Conservation (phyloP, 345 rosid species). For the Populus euphratica region DNA sequence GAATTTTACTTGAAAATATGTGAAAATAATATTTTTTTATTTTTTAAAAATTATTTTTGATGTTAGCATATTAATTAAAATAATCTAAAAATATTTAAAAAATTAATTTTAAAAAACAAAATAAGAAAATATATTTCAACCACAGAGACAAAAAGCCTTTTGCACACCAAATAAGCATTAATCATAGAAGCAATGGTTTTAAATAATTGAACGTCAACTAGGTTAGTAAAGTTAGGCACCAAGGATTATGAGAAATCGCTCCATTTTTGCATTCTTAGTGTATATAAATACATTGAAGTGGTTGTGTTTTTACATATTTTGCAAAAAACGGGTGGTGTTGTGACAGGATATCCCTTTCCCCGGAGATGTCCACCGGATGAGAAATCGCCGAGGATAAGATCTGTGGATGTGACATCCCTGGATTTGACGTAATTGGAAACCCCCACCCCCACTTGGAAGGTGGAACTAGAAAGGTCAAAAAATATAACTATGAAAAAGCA, state of each 20-base stretch:
- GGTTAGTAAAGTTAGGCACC: constrained; percentile 20
- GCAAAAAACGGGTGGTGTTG: constrained; percentile 13
- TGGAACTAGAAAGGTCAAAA: constrained; percentile 6
- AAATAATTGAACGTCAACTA: constrained; percentile 19
- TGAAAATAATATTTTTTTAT: too few species aligned
- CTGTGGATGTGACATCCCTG: constrained; percentile 45
- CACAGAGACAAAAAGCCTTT: too few species aligned
- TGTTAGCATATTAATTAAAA: fast-evolving
- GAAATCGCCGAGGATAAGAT: constrained; percentile 57
- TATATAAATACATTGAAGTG: not conserved
- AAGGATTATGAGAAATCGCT: not conserved
- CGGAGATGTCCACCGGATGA: constrained; percentile 49
- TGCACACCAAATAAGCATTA: not conserved
- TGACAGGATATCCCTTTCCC: constrained; percentile 49
- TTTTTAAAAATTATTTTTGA: too few species aligned
- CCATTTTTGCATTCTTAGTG: not conserved
- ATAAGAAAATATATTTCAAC: too few species aligned
- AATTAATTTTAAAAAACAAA: too few species aligned
- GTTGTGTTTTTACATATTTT: not conserved
- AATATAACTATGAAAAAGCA: not conserved
- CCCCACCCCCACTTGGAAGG: constrained; percentile 1
- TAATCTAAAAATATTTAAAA: too few species aligned
- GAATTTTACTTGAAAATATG: too few species aligned
- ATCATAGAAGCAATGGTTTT: not conserved
- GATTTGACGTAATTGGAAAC: constrained; percentile 30